These are phyloP conservation scores for Corrigiola litoralis DNA, from an alignment of 179 eudicot species.

Conservation along the genomic window DNA sequence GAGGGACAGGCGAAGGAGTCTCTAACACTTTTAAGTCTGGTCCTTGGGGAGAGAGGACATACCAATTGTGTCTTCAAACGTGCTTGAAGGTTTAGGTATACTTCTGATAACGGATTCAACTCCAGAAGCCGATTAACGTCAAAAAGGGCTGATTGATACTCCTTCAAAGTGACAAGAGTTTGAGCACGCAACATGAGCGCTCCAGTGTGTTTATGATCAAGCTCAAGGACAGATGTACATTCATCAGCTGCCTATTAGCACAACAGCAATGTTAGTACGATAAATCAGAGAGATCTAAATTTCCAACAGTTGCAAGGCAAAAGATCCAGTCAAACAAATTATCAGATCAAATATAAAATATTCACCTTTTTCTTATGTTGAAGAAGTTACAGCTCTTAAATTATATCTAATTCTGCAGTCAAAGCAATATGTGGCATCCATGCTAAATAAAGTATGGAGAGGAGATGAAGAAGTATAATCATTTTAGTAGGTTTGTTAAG, in stretches of 20 bases:
- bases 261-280: slow-evolving; percentile 3
- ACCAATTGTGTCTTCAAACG: slow-evolving; percentile 89
- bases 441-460: no score
- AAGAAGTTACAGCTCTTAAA: no score
- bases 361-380: no score
- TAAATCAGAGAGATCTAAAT: neutral
- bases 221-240: slow-evolving; percentile 90
- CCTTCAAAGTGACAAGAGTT: slow-evolving; percentile 81
- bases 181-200: slow-evolving; percentile 96
- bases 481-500: no score
- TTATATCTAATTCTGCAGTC: no score
- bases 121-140: slow-evolving; percentile 86
- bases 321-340: neutral
- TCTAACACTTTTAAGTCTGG: neutral
- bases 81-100: slow-evolving; percentile 70
- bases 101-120: slow-evolving; percentile 83
- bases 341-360: no score
- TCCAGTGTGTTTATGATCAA: slow-evolving; percentile 84
- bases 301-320: neutral
- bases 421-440: no score
- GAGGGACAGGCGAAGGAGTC: neutral
- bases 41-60: slow-evolving; percentile 20
- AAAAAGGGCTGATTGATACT: slow-evolving; percentile 82
- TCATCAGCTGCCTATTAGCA: slow-evolving; percentile 96
- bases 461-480: no score